phyloP scores from a whole-genome alignment of 768 basidiomycete genomes.

The Hericium rajendrae region DNA sequence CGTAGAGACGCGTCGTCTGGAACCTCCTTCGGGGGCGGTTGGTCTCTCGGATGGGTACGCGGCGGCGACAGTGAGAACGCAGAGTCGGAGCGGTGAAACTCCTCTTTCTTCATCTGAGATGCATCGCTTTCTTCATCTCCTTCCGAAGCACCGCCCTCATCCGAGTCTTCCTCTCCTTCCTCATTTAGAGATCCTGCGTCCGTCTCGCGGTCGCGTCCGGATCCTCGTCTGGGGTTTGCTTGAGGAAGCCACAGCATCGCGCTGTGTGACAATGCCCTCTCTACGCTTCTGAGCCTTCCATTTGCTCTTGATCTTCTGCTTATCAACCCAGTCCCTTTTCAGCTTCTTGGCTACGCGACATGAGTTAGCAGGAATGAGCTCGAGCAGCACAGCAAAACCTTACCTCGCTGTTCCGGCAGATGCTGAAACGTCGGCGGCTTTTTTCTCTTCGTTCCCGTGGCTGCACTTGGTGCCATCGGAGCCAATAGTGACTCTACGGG shows the following conservation, averaged over 20 bases:
- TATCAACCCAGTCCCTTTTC: constrained; percentile 73
- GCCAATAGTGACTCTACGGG: too few relatives aligned
- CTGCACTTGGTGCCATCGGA: background rate
- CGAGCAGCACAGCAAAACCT: background rate
- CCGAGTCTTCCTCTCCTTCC: background rate
- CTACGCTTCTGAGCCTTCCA: constrained; percentile 66
- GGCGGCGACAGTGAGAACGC: background rate
- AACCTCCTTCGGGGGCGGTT: constrained; percentile 1
- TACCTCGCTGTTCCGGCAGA: constrained; percentile 55
- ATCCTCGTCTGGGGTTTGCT: constrained; percentile 1
- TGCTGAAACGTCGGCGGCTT: constrained; percentile 65
- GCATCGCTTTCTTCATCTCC: constrained; percentile 2
- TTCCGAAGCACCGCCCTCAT: constrained; percentile 4
- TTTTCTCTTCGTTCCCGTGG: constrained; percentile 33
- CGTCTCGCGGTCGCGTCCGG: constrained; percentile 1
- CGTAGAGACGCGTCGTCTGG: constrained; percentile 33
- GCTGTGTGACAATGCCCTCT: constrained; percentile 25
- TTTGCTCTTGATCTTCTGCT: constrained; percentile 65
- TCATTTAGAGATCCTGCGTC: constrained; percentile 1
- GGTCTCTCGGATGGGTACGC: background rate
- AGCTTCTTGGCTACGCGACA: constrained; percentile 56
- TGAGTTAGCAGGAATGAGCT: background rate
- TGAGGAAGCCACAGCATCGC: background rate
- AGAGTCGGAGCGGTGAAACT: too few relatives aligned
- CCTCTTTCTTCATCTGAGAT: constrained; percentile 2